Evolutionary conservation across 2,329 filamentous ascomycete genomes (phyloP), one percentile per base, ranked within the genome.

Genomic region (Colletotrichum musae): DNA sequence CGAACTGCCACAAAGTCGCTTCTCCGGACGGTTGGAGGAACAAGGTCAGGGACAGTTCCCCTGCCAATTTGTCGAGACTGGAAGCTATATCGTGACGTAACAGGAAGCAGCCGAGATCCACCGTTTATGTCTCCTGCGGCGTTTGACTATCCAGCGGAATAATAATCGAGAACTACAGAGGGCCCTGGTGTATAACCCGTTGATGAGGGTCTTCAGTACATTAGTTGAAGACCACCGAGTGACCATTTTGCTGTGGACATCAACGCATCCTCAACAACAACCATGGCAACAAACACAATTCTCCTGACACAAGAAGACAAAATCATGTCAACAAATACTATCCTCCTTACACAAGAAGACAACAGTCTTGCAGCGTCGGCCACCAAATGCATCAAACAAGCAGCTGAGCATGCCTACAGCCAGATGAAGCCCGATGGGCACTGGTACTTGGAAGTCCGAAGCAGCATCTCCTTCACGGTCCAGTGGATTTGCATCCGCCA

Each of bases 391-490:
- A 9, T 58, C 13, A 58, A 58, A 36, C 45, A 51, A 18, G 62
- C 62, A 26, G 54, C 62, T 12, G 36, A 53, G 3, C 54, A 64
- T 24, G 62, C 62, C 32, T 64, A 64, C n/a, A 45, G 21, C 36
- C 62, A 58, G 54, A 58, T 58, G 62, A 64, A 52, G 36, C 45
- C 62, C 4, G 62, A 64, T 12, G 62, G 62, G 4, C 62, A 64
- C 36, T 64, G 62, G 62, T 64, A 58, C 24, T 45, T 58, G 7
- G 62, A 64, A 45, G 53, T 64, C 2, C 53, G 62, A 5, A 58
- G 53, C 36, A 64, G 54, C n/a, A 53, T 64, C 32, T 64, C 62
- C 5, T 64, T 58, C 4, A 64, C 62, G 9, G 62, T 58, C 1
- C 62, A 64, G 39, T 64, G 54, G 53, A 16, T 64, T 7, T 64